Evolutionary conservation across 768 basidiomycete genomes (phyloP).

Genomic region (Mycena chlorophos): DNA sequence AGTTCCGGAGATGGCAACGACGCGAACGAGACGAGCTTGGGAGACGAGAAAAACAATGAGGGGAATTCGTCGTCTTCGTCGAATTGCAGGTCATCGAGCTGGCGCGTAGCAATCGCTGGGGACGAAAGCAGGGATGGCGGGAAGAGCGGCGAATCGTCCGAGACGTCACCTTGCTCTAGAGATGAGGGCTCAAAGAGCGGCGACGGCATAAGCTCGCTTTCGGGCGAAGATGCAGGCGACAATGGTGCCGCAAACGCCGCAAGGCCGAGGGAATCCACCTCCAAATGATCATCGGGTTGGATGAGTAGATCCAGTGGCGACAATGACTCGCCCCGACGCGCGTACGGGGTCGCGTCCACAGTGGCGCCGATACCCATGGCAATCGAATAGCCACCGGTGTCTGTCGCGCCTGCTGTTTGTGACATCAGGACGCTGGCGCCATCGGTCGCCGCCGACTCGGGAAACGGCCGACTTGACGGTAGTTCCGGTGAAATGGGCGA

Average conservation of each 20-base stretch:
- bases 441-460: slow-evolving; percentile 1
- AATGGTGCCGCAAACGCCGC: not conserved
- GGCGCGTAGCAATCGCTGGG: not conserved
- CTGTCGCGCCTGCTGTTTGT: slow-evolving; percentile 4
- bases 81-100: not conserved
- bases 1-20: slow-evolving; percentile 18
- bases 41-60: not conserved
- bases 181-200: too few species aligned
- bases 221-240: not conserved
- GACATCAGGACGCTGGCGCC: slow-evolving; percentile 17
- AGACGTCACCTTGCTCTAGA: too few species aligned
- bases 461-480: slow-evolving; percentile 7
- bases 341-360: not conserved
- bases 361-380: not conserved
- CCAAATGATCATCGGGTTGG: not conserved
- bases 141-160: not conserved
- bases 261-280: not conserved
- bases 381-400: not conserved
- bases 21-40: slow-evolving; percentile 10
- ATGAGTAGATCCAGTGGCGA: slow-evolving; percentile 9
- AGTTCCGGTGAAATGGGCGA: slow-evolving; percentile 21
- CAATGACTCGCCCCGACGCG: not conserved
- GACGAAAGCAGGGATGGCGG: not conserved
- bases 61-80: not conserved
- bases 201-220: not conserved